phyloP scores from a whole-genome alignment of 1,284 basidiomycete species.

The Macrocystidia cucumis region DNA sequence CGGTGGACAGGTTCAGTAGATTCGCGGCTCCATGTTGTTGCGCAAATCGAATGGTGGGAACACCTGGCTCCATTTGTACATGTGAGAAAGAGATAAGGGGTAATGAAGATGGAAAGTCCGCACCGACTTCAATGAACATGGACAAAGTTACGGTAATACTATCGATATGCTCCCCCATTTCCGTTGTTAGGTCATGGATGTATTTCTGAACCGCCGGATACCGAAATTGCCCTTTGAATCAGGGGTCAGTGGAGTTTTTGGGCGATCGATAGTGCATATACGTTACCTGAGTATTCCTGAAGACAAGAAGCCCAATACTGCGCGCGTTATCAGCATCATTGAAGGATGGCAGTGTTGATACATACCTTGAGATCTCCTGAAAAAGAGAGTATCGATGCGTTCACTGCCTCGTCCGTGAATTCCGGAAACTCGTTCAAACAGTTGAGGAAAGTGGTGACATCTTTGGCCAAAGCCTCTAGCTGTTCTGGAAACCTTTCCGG shows the following conservation, averaged over 20 bases:
- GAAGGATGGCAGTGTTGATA: conserved; percentile 5
- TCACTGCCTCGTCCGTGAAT: conserved; percentile 65
- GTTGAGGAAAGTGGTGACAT: conserved; percentile 55
- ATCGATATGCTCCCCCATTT: conserved; percentile 67
- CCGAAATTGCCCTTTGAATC: conserved; percentile 49
- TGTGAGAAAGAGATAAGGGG: conserved; percentile 3
- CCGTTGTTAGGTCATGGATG: conserved; percentile 58
- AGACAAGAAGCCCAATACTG: conserved; percentile 69
- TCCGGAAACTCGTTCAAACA: conserved; percentile 71
- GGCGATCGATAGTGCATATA: conserved; percentile 2
- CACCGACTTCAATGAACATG: conserved; percentile 68
- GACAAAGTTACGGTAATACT: conserved; percentile 54
- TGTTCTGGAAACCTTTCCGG: conserved; percentile 58
- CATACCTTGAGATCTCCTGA: conserved; percentile 59
- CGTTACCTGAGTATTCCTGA: conserved; percentile 47
- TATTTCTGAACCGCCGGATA: conserved; percentile 65
- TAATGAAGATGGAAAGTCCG: conserved; percentile 13
- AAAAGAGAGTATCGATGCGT: conserved; percentile 55
- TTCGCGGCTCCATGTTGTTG: conserved; percentile 67
- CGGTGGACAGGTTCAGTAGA: conserved; percentile 62
- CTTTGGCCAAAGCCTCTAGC: conserved; percentile 47
- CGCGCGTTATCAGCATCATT: conserved; percentile 5
- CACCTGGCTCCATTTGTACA: conserved; percentile 30
- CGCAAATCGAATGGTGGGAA: conserved; percentile 67
- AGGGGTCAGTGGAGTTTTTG: conserved; percentile 5